Evolutionary conservation across 2,329 filamentous ascomycete genomes (phyloP), one percentile per base, ranked within the genome.

Genomic region (Lachnellula suecica): DNA sequence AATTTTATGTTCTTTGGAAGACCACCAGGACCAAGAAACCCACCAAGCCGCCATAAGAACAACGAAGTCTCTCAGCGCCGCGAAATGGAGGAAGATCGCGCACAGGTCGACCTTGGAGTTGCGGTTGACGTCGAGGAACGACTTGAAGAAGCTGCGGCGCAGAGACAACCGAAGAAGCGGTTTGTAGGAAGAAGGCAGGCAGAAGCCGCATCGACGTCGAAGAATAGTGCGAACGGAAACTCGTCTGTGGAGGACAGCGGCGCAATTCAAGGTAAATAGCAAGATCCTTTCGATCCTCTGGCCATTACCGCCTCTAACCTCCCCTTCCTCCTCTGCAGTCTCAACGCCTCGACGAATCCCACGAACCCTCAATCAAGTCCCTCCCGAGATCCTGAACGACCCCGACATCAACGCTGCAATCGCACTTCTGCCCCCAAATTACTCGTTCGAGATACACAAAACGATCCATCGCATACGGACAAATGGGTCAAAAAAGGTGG

Each of bases 381-480:
- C 94, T 2, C 79, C 85, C 15, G 88, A 93, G 58, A 96, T 99
- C 58, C 78, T 94, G 19, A 81, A 96, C 58, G 88, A 99, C 65
- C 77, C 85, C 44, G 89, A 88, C 44, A 88, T 99, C 65, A 93
- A 93, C 70, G 87, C 85, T 41, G 94, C 94, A 3, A 91, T 97
- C 53, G 79, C 84, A 5, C 81, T 99, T 27, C 83, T 99, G 2
- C 94, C 94, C 1, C 76, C 83, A n/a, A 99, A 99, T 76, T 99
- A 99, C 79, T 93, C 89, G 63, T 99, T 99, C 69, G 94, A 99
- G 74, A 91, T 99, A 51, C 94, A 91, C 68, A 99, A 99, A 75
- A 99, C 94, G 8, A 95, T 99, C 64, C 91, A 97, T 72, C 85
- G 93, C 44, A 92, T 99, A 70, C 87, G 90, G 41, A 87, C 86